These are phyloP conservation scores for Kwoniella shivajii DNA, from an alignment of 1,284 basidiomycete species.

Conservation along the genomic window DNA sequence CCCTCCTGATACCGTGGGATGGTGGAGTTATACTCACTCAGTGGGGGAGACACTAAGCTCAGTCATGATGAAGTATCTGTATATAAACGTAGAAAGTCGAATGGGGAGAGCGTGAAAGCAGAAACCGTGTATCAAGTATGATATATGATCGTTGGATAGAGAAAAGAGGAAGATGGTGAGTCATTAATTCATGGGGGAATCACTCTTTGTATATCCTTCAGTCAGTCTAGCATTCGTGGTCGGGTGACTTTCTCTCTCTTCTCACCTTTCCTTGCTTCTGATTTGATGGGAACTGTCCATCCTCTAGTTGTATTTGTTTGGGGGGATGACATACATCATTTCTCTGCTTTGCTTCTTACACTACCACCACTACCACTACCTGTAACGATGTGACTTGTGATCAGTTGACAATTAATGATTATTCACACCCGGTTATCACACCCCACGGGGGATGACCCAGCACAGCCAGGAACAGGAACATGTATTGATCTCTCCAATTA, in stretches of 20 bases:
- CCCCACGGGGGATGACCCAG: too few species aligned
- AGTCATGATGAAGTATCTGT: constrained; percentile 24
- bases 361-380: too few species aligned
- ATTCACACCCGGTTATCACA: too few species aligned
- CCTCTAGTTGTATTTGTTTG: background rate
- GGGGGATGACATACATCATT: too few species aligned
- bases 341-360: too few species aligned
- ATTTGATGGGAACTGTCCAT: background rate
- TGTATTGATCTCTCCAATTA: too few species aligned
- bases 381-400: too few species aligned
- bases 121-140: background rate
- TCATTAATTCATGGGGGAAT: background rate
- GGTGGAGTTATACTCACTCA: constrained; percentile 42
- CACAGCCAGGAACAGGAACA: too few species aligned
- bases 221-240: background rate
- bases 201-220: background rate
- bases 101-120: background rate
- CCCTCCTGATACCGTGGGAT: too few species aligned
- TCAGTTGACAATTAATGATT: too few species aligned
- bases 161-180: background rate
- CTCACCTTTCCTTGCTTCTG: background rate
- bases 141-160: too few species aligned
- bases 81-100: background rate
- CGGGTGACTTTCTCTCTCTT: constrained; percentile 11
- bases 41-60: constrained; percentile 45